Percentiles rank a stretch among this genome's conserved stretches.
These are phyloP conservation scores for Trichophyton schoenleinii DNA, from an alignment of 2,329 filamentous ascomycete genomes.

Conservation along the genomic window DNA sequence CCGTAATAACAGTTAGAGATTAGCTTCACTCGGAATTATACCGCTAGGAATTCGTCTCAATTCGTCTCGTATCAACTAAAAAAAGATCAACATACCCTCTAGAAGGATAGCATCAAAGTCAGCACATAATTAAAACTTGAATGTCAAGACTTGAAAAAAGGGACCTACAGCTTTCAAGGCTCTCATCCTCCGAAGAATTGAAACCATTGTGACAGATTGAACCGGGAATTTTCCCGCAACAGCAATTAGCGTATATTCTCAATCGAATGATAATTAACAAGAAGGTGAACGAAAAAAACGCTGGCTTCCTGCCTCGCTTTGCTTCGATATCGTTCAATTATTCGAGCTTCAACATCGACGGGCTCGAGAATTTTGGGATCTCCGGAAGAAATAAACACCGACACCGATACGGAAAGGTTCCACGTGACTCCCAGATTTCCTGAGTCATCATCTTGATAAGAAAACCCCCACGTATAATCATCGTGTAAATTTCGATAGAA, in stretches of 20 bases:
- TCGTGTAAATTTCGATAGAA: neutral
- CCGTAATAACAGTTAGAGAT: neutral
- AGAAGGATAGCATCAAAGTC: constrained; percentile 6
- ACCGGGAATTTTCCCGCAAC: neutral
- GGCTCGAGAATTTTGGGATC: constrained; percentile 6
- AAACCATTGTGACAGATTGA: constrained; percentile 30
- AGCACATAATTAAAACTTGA: constrained; percentile 8
- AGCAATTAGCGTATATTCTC: neutral
- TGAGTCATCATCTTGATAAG: constrained; percentile 3
- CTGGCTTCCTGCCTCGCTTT: neutral
- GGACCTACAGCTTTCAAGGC: constrained; percentile 56
- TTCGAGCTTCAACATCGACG: neutral
- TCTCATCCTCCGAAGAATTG: constrained; percentile 53
- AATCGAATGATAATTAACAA: neutral
- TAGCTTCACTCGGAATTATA: neutral
- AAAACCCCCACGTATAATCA: constrained; percentile 1
- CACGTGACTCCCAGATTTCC: neutral
- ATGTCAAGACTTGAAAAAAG: neutral
- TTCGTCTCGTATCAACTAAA: neutral
- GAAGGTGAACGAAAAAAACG: neutral
- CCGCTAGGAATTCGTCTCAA: neutral
- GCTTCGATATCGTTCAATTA: neutral
- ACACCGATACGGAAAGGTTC: neutral
- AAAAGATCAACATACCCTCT: constrained; percentile 19
- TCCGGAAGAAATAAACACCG: neutral